These are phyloP conservation scores for Furcasterigmium sp. DNA, from an alignment of 2,329 filamentous ascomycete species.

Conservation along the genomic window DNA sequence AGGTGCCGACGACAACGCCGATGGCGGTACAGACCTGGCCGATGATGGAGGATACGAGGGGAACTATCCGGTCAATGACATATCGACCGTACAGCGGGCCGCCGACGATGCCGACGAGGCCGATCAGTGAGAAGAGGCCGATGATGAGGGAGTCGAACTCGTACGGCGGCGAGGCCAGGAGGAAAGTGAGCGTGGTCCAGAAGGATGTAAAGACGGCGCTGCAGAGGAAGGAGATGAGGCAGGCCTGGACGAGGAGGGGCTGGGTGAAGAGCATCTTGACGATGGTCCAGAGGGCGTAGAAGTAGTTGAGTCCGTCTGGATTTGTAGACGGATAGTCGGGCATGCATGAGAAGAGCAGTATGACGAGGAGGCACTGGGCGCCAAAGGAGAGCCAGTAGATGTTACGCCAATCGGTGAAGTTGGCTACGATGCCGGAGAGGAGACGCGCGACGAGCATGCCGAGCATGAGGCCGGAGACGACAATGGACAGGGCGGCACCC, in stretches of 20 bases:
- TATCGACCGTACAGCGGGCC: slow-evolving; percentile 65
- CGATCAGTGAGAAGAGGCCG: slow-evolving; percentile 74
- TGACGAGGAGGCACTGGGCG: slow-evolving; percentile 62
- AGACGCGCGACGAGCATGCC: slow-evolving; percentile 73
- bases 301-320: slow-evolving; percentile 58
- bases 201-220: slow-evolving; percentile 46
- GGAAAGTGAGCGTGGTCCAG: slow-evolving; percentile 69
- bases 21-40: slow-evolving; percentile 53
- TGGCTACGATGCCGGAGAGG: slow-evolving; percentile 68
- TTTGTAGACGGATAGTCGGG: slow-evolving; percentile 77
- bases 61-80: slow-evolving; percentile 66
- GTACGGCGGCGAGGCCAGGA: slow-evolving; percentile 67
- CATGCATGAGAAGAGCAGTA: slow-evolving; percentile 66
- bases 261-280: slow-evolving; percentile 57
- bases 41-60: slow-evolving; percentile 61
- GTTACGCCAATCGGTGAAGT: slow-evolving; percentile 69
- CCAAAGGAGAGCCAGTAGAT: slow-evolving; percentile 76
- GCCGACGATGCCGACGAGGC: slow-evolving; percentile 61
- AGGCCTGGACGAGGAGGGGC: slow-evolving; percentile 65
- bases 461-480: slow-evolving; percentile 69
- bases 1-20: slow-evolving; percentile 64
- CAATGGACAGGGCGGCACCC: slow-evolving; percentile 65
- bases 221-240: slow-evolving; percentile 59
- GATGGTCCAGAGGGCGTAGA: slow-evolving; percentile 60
- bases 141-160: slow-evolving; percentile 62